These are phyloP conservation scores for Pichia paraexigua DNA, from an alignment of 805 yeast species.

Conservation along the genomic window DNA sequence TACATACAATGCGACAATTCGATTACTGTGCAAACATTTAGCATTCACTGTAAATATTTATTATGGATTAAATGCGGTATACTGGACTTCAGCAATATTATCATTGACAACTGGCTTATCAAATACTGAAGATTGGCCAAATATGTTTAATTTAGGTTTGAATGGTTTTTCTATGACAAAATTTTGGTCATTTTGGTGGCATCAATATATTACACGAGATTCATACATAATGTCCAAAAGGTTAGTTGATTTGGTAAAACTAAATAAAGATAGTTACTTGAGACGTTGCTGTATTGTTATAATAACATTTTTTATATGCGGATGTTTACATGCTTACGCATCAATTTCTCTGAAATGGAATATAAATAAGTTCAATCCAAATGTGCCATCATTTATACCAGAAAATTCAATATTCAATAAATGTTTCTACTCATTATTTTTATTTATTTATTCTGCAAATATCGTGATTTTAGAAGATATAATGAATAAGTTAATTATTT, in stretches of 20 bases:
- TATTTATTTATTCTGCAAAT: slow-evolving; percentile 2
- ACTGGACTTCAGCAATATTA: slow-evolving; percentile 2
- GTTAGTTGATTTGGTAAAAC: not conserved
- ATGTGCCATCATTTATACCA: not conserved
- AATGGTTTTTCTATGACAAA: slow-evolving; percentile 1
- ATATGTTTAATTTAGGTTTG: slow-evolving; percentile 5
- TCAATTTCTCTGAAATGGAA: slow-evolving; percentile 1
- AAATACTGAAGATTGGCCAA: slow-evolving; percentile 9
- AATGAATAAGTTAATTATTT: not conserved
- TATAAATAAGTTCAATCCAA: not conserved
- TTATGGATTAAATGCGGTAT: slow-evolving; percentile 6
- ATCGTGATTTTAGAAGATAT: not conserved
- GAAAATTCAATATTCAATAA: not conserved
- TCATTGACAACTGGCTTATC: slow-evolving; percentile 5
- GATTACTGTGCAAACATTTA: not conserved
- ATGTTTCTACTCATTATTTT: not conserved
- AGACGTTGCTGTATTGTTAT: not conserved
- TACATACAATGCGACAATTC: not conserved
- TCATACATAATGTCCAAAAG: not conserved
- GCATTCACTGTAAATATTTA: slow-evolving; percentile 2
- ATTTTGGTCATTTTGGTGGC: slow-evolving; percentile 14
- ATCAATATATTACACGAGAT: slow-evolving; percentile 10
- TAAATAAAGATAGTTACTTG: not conserved
- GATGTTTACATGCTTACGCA: not conserved
- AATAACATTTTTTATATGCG: slow-evolving; percentile 1